phyloP scores from a whole-genome alignment of 208 protist genomes.

The Phytomonas serpens region DNA sequence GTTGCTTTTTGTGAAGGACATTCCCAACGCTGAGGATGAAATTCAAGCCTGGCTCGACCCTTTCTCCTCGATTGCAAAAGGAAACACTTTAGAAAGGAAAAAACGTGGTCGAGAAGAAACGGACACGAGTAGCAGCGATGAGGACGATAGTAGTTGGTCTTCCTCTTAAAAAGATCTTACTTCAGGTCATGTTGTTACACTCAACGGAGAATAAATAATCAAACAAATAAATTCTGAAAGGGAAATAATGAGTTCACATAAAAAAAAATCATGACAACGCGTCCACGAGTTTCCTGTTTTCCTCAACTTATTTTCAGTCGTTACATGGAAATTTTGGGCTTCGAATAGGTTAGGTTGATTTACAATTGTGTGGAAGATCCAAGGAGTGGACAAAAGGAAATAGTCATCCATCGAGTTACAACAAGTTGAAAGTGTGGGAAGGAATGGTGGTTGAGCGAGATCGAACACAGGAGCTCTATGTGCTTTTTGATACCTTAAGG shows the following conservation, averaged over 20 bases:
- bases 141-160: background rate
- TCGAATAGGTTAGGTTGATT: background rate
- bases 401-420: background rate
- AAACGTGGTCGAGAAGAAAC: background rate
- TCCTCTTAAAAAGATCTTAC: background rate
- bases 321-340: background rate
- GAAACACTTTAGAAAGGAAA: background rate
- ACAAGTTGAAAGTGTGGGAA: background rate
- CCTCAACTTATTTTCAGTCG: background rate
- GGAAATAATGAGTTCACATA: background rate
- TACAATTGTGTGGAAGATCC: background rate
- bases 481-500: conserved; percentile 19
- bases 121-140: background rate
- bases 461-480: conserved; percentile 38
- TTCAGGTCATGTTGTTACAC: background rate
- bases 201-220: background rate
- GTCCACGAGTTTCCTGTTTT: background rate
- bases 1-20: conserved; percentile 19
- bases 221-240: background rate
- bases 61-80: conserved; percentile 9
- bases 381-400: background rate
- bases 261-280: background rate
- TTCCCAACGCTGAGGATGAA: conserved; percentile 13
- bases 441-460: conserved; percentile 34
- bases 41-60: conserved; percentile 23